Percentiles rank a stretch among this genome's conserved stretches.
Evolutionary conservation across 192 early-diverging fungal genomes (phyloP).

Genomic region (Entophlyctis luteolus): DNA sequence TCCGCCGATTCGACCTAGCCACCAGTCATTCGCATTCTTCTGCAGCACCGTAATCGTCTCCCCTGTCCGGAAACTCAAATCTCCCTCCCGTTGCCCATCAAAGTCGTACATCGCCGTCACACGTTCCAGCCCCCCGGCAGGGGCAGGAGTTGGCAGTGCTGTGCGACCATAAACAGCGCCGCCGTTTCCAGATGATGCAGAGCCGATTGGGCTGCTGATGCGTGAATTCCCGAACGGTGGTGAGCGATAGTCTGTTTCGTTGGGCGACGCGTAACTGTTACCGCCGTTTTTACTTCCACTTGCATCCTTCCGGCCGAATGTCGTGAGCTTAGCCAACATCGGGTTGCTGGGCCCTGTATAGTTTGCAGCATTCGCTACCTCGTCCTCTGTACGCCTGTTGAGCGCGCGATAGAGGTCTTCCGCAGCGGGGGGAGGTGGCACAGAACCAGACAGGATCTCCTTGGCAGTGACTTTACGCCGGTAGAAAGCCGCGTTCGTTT

Average conservation of each 20-base stretch:
- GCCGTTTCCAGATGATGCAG: too few relatives aligned
- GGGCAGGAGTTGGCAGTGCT: constrained; percentile 21
- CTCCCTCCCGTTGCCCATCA: constrained; percentile 51
- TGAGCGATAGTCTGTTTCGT: neutral
- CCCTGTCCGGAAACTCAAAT: constrained; percentile 58
- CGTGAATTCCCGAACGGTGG: too few relatives aligned
- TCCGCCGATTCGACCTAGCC: constrained; percentile 72
- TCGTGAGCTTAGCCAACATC: neutral
- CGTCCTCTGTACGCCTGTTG: constrained; percentile 37
- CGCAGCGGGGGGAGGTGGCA: constrained; percentile 78
- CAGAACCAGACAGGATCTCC: constrained; percentile 74
- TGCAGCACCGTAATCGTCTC: constrained; percentile 60
- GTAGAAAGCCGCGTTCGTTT: constrained; percentile 88
- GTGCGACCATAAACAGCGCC: too few relatives aligned
- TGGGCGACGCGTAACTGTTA: neutral
- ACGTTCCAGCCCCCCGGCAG: constrained; percentile 8
- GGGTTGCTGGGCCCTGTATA: neutral
- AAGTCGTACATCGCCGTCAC: constrained; percentile 65
- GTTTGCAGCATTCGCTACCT: neutral
- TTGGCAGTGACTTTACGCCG: constrained; percentile 65
- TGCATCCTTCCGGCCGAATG: neutral
- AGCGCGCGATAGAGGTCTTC: constrained; percentile 70
- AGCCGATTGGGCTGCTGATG: neutral
- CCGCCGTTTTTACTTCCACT: neutral
- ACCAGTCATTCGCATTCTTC: constrained; percentile 84